Percentiles rank a stretch among this genome's conserved stretches.
phyloP scores from a whole-genome alignment of 2,329 filamentous ascomycete species.

The Aspergillus carbonarius region DNA sequence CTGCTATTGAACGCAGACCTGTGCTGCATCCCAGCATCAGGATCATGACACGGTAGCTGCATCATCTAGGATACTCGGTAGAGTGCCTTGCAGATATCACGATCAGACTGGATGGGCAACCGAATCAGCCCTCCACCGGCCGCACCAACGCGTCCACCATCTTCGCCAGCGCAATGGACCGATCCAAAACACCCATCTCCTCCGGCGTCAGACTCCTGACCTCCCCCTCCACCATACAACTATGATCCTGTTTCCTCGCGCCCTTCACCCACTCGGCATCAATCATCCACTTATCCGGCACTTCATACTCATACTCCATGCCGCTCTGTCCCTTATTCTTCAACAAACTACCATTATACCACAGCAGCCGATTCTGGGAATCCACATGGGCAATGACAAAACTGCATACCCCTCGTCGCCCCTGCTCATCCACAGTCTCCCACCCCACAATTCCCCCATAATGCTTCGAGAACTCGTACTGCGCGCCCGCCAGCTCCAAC shows the following conservation, averaged over 20 bases:
- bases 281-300: conserved; percentile 8
- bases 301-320: conserved; percentile 3
- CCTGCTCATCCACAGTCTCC: not conserved
- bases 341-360: conserved; percentile 13
- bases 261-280: conserved; percentile 13
- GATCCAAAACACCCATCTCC: conserved; percentile 1
- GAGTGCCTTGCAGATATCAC: no score
- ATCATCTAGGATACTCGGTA: no score
- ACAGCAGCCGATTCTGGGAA: conserved; percentile 5
- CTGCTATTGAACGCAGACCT: no score
- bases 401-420: conserved; percentile 2
- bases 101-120: no score
- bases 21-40: no score
- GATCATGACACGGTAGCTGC: no score
- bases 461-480: conserved; percentile 9
- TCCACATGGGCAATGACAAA: conserved; percentile 14
- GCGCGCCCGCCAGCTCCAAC: conserved; percentile 5
- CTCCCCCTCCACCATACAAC: conserved; percentile 9
- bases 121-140: not conserved
- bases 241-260: conserved; percentile 8
- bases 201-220: not conserved
- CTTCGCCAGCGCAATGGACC: conserved; percentile 3
- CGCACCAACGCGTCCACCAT: not conserved
- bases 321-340: conserved; percentile 6
- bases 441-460: conserved; percentile 12